These are phyloP conservation scores for Trametes gibbosa DNA, from an alignment of 768 basidiomycete genomes.

Conservation along the genomic window DNA sequence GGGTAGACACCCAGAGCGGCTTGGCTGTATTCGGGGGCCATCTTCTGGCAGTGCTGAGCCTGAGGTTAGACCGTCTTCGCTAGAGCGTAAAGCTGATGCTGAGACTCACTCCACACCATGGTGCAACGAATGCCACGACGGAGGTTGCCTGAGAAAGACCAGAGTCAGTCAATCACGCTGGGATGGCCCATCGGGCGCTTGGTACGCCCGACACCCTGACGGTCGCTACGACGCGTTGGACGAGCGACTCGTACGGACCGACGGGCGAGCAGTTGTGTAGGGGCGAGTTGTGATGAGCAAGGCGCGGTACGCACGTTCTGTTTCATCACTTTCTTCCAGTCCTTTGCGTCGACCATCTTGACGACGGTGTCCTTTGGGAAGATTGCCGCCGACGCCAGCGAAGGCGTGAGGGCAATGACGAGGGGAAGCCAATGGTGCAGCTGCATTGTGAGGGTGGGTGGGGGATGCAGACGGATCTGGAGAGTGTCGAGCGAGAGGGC, in stretches of 20 bases:
- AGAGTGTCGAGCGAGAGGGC: not conserved
- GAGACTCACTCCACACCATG: conserved; percentile 75
- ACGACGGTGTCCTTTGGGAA: conserved; percentile 46
- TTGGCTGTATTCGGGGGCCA: conserved; percentile 83
- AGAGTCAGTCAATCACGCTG: not conserved
- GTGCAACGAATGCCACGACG: conserved; percentile 90
- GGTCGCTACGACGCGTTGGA: not conserved
- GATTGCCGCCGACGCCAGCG: conserved; percentile 50
- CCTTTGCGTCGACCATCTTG: conserved; percentile 69
- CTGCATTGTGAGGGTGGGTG: conserved; percentile 11
- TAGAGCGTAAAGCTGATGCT: not conserved
- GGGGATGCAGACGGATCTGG: not conserved
- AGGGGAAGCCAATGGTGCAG: conserved; percentile 25
- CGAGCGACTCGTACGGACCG: not conserved
- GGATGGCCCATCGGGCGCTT: not conserved
- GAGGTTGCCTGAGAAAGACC: conserved; percentile 13
- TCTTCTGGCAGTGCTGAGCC: conserved; percentile 73
- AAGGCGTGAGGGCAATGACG: conserved; percentile 39
- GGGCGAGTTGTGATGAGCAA: not conserved
- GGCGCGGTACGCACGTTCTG: conserved; percentile 54
- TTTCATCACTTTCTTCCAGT: conserved; percentile 72
- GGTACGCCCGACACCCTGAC: not conserved
- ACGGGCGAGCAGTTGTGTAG: not conserved
- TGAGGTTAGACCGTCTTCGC: not conserved
- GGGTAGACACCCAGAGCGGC: conserved; percentile 79